Percentiles rank a stretch among this genome's conserved stretches.
Conservation (phyloP, 352 stramenopile genomes). For the Globisporangium takayamanum region DNA sequence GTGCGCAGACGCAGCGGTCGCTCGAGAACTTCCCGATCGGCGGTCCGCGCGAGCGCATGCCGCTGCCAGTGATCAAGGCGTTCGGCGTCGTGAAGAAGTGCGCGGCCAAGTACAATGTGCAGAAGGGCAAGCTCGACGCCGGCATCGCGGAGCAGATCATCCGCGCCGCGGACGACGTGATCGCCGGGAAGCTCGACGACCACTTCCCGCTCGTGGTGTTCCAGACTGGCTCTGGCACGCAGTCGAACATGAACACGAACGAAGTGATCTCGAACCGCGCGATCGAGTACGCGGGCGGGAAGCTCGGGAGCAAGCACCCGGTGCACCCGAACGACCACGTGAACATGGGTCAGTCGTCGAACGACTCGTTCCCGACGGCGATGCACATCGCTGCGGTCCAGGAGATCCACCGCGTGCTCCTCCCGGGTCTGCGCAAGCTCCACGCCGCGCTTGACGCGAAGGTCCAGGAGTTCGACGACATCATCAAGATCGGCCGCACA, state of each 20-base stretch:
- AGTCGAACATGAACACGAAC: constrained; percentile 80
- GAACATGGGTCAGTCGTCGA: constrained; percentile 96
- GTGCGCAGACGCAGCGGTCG: constrained; percentile 93
- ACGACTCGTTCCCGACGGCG: constrained; percentile 96
- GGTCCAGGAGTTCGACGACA: constrained; percentile 86
- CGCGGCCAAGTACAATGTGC: constrained; percentile 90
- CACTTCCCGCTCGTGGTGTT: constrained; percentile 92
- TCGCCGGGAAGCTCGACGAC: constrained; percentile 89
- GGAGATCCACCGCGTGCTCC: constrained; percentile 71
- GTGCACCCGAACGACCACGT: constrained; percentile 96
- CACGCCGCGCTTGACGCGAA: constrained; percentile 84
- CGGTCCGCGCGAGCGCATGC: constrained; percentile 86
- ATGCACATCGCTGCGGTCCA: constrained; percentile 95
- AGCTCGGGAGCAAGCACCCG: constrained; percentile 48
- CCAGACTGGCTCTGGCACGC: constrained; percentile 65
- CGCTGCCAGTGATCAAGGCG: constrained; percentile 90
- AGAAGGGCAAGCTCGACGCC: constrained; percentile 76
- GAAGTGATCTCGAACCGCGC: constrained; percentile 71
- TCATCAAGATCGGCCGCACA: constrained; percentile 97
- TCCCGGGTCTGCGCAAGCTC: constrained; percentile 76
- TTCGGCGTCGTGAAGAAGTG: constrained; percentile 95
- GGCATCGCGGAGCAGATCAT: constrained; percentile 88
- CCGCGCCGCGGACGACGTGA: constrained; percentile 89
- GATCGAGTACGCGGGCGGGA: constrained; percentile 44
- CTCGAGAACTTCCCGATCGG: constrained; percentile 96